Evolutionary conservation across 768 basidiomycete species (phyloP).

Genomic region (Rhodotorula diobovata): DNA sequence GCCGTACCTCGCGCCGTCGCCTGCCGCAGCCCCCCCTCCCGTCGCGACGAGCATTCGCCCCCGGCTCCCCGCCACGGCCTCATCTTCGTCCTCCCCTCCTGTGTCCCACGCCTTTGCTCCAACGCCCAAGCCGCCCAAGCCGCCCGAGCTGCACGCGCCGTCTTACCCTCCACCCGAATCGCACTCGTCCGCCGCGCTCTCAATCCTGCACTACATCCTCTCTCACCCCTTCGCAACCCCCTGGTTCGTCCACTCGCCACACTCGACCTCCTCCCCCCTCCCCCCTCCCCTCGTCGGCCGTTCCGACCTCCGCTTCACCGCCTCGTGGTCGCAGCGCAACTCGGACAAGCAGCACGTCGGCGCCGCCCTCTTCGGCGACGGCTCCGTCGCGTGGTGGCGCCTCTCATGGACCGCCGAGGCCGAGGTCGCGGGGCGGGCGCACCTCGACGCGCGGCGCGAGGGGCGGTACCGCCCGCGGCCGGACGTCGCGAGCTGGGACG

Average conservation of each 20-base stretch:
- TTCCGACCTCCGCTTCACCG: conserved; percentile 18
- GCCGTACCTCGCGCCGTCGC: neutral
- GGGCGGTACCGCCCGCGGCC: conserved; percentile 19
- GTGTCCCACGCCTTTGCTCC: neutral
- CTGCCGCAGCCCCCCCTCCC: neutral
- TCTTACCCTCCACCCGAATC: conserved; percentile 23
- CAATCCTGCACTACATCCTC: conserved; percentile 23
- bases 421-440: neutral
- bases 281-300: conserved; percentile 18
- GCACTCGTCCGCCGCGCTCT: conserved; percentile 32
- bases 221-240: conserved; percentile 2
- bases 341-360: neutral
- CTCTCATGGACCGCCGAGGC: conserved; percentile 8
- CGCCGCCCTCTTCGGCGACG: conserved; percentile 19
- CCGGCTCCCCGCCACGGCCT: neutral
- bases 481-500: neutral
- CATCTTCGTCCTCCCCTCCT: neutral
- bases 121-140: conserved; percentile 2
- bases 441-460: conserved; percentile 4
- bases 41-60: conserved; percentile 17
- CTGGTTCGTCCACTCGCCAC: conserved; percentile 11
- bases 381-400: conserved; percentile 14
- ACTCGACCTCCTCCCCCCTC: neutral
- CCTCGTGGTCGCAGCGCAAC: conserved; percentile 6
- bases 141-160: conserved; percentile 1